Percentiles rank a stretch among this genome's conserved stretches.
phyloP scores from a whole-genome alignment of 306 rosid species.

The Gynostemma pentaphyllum region DNA sequence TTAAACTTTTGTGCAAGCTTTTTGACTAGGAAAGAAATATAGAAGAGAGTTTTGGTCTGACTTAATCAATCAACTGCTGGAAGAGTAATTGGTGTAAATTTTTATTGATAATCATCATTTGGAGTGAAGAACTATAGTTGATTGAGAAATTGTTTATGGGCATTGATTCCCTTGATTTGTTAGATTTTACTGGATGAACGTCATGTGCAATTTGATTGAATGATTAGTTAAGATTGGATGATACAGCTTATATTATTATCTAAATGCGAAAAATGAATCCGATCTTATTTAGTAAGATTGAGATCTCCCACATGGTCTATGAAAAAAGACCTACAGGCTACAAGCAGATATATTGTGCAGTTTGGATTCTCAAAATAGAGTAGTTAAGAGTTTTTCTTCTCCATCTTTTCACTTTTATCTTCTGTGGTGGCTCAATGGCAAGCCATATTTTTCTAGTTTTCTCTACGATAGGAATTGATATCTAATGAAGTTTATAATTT shows the following conservation, averaged over 20 bases:
- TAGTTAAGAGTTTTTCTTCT: neutral
- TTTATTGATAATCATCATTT: neutral
- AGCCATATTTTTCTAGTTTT: neutral
- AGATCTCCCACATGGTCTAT: neutral
- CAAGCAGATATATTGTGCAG: neutral
- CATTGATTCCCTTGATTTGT: neutral
- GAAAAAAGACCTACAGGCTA: neutral
- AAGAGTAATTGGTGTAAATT: neutral
- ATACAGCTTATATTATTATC: neutral
- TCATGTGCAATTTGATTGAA: neutral
- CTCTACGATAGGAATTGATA: neutral
- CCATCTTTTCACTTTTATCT: neutral
- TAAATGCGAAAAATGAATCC: neutral
- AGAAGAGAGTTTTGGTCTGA: neutral
- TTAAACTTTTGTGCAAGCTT: neutral
- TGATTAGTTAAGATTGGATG: neutral
- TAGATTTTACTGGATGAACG: neutral
- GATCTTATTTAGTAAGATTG: neutral
- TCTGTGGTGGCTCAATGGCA: neutral
- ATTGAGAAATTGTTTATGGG: neutral
- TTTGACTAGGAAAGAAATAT: neutral
- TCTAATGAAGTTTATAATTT: conserved; percentile 14
- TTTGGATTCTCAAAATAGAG: neutral
- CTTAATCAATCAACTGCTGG: neutral
- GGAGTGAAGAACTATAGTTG: neutral